Evolutionary conservation across 495 filamentous ascomycete genomes (phyloP), one percentile per base, ranked within the genome.

Genomic region (Penicillium subrubescens): DNA sequence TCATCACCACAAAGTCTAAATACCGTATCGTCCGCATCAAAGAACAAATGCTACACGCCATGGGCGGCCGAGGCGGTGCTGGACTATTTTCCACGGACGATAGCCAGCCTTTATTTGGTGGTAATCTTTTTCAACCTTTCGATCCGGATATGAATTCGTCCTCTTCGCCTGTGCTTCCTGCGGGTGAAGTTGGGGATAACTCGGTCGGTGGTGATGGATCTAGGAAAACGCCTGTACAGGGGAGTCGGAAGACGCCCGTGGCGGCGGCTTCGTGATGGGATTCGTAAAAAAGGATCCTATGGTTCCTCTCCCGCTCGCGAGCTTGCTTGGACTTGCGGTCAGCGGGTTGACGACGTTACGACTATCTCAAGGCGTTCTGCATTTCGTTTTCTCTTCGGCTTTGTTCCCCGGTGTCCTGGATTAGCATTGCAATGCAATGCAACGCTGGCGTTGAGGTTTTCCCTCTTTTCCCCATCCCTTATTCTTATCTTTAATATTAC

Each of bases 11-110:
- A 44, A 85, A 85, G 62, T 81, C 84, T 5, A 89, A 91, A 64
- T 96, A 97, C 68, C 88, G 92, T 65, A 88, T 90, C 41, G 88
- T 94, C 37, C 88, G 95, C 15, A 88, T 97, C 73, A 92, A 92
- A 64, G 94, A 97, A 71, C 92, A 94, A 84, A 83, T 99, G 25
- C 87, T 87, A 14, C 87, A 90, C 61, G 94, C 94, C 0, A 75
- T 92, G 23, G 84, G 81, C 3, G 81, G 78, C 15, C 74, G 77
- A 29, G 71, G 77, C 7, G 83, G 82, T 15, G 77, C 77, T 17
- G 74, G 77, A 7, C 69, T 85, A 21, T 84, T 84, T 54, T 79
- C 79, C 12, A 81, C 76, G 0, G 74, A 73, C 31, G 77, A 79
- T 7, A 74, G 65, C 48, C 73, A 69, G 59, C 70, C 60, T 46